These are phyloP conservation scores for Russula compacta DNA, from an alignment of 768 basidiomycete species.

Conservation along the genomic window DNA sequence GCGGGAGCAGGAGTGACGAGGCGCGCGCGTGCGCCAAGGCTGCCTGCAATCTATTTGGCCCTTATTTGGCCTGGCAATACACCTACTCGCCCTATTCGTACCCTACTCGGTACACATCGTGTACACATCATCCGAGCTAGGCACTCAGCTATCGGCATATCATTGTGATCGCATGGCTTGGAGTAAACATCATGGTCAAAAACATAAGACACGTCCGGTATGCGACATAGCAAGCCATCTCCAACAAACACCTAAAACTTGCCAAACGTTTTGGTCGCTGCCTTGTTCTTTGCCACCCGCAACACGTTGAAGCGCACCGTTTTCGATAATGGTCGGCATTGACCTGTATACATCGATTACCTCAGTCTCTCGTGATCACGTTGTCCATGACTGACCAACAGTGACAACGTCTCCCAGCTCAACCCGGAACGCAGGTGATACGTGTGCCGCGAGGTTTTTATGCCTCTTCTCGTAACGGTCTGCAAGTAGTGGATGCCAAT, in stretches of 20 bases:
- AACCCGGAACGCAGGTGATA: conserved; percentile 98
- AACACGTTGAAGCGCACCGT: conserved; percentile 99
- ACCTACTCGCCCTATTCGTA: not conserved
- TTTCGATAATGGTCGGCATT: conserved; percentile 98
- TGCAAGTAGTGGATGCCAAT: conserved; percentile 25
- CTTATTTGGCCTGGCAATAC: conserved; percentile 14
- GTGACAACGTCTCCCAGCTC: conserved; percentile 91
- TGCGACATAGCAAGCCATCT: conserved; percentile 12
- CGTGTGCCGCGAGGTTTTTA: conserved; percentile 96
- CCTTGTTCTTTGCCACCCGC: conserved; percentile 91
- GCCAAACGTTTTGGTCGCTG: conserved; percentile 80
- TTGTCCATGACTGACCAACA: conserved; percentile 56
- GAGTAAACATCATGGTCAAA: conserved; percentile 25
- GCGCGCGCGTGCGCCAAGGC: not conserved
- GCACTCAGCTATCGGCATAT: not conserved
- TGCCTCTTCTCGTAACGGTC: conserved; percentile 99
- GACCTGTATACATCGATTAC: conserved; percentile 42
- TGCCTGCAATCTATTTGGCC: conserved; percentile 12
- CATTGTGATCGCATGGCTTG: conserved; percentile 3
- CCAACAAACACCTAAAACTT: conserved; percentile 60
- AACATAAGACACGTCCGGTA: conserved; percentile 26
- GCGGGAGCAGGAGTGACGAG: not conserved
- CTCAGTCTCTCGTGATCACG: conserved; percentile 1
- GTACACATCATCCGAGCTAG: too few relatives aligned
- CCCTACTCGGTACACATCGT: too few relatives aligned